phyloP scores from a whole-genome alignment of 108 stramenopile genomes.

The Pseudonitzschia multiseries region DNA sequence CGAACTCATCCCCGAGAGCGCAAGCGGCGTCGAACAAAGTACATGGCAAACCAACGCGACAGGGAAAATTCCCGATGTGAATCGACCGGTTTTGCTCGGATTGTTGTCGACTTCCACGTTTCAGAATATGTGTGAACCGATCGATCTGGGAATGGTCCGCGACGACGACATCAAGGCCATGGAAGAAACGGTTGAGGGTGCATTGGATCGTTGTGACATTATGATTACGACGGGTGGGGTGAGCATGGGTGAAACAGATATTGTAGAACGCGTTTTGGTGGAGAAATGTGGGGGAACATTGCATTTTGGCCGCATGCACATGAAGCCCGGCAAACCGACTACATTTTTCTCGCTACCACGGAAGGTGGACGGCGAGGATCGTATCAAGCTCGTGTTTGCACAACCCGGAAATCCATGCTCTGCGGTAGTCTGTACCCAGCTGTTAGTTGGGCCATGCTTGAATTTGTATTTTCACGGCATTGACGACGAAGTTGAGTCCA shows the following conservation, averaged over 20 bases:
- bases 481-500: neutral
- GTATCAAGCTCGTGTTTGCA: constrained; percentile 54
- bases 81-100: constrained; percentile 82
- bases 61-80: constrained; percentile 89
- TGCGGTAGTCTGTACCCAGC: constrained; percentile 82
- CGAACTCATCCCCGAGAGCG: constrained; percentile 45
- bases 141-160: constrained; percentile 83
- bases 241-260: constrained; percentile 86
- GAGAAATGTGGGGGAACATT: constrained; percentile 56
- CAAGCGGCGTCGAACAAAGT: neutral
- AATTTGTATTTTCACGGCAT: constrained; percentile 54
- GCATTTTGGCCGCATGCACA: constrained; percentile 90
- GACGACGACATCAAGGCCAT: constrained; percentile 67
- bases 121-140: constrained; percentile 33
- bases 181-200: constrained; percentile 28
- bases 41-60: neutral
- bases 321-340: constrained; percentile 97
- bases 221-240: constrained; percentile 93
- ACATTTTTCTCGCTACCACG: constrained; percentile 83
- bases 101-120: constrained; percentile 38
- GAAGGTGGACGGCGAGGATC: constrained; percentile 10
- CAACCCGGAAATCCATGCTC: constrained; percentile 97
- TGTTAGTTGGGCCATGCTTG: constrained; percentile 88
- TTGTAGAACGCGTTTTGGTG: constrained; percentile 64
- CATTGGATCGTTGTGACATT: constrained; percentile 70